Conservation (phyloP, 1,284 basidiomycete genomes). For the Cryptococcus sp. region DNA sequence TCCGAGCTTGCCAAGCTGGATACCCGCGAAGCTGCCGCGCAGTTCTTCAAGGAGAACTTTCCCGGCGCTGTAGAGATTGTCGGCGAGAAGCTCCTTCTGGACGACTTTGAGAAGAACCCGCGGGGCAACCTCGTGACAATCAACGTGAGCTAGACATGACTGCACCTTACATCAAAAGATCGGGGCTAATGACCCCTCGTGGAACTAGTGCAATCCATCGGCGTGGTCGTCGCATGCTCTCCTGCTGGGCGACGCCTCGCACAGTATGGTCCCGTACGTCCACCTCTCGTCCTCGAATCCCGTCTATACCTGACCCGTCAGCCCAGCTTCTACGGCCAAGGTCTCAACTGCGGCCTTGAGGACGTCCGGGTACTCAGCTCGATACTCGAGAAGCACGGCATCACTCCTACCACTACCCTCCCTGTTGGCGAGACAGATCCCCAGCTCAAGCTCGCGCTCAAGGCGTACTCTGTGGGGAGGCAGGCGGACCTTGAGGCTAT, state of each 20-base stretch:
- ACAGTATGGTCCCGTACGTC: conserved; percentile 74
- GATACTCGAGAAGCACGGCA: conserved; percentile 66
- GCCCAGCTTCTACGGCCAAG: conserved; percentile 91
- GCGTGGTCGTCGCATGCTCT: conserved; percentile 85
- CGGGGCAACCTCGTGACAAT: conserved; percentile 86
- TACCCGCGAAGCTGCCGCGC: conserved; percentile 60
- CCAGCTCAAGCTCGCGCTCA: conserved; percentile 63
- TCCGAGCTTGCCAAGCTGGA: conserved; percentile 67
- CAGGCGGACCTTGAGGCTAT: conserved; percentile 88
- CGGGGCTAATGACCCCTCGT: neutral
- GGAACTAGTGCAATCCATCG: conserved; percentile 60
- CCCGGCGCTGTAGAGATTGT: conserved; percentile 80
- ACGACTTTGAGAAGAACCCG: conserved; percentile 77
- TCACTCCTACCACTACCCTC: conserved; percentile 52
- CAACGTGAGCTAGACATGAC: conserved; percentile 59
- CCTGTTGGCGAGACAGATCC: conserved; percentile 44
- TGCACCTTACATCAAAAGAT: neutral
- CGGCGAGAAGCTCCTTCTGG: conserved; percentile 69
- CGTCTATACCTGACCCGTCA: neutral
- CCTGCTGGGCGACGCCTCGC: conserved; percentile 89
- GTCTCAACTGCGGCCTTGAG: conserved; percentile 95
- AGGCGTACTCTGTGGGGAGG: conserved; percentile 72
- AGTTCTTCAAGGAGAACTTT: conserved; percentile 82
- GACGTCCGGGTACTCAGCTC: conserved; percentile 86
- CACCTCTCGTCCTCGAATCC: neutral